Base-by-base conservation (phyloP, 176 grass and related monocot species). In the Aegilops sharonensis region DNA sequence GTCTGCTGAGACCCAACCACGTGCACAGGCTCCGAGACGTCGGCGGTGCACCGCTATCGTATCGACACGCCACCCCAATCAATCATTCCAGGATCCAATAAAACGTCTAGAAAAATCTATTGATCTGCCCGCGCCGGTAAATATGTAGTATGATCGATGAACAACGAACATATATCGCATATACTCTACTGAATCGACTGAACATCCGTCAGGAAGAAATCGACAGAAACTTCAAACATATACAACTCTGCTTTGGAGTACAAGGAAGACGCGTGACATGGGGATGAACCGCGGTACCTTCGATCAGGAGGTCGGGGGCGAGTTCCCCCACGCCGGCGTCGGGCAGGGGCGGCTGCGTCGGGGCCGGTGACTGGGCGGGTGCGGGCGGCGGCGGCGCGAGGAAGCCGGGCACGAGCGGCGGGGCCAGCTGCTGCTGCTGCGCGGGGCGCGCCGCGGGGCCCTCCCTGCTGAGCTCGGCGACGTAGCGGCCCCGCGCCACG, bases 391-490 rank as follows among this genome's bases (percentile, higher is more conserved):
- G 40, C 31, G 85, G 89, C 60, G 68, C 56, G 85, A 80, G 85
- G 68, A 87, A 67, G 20, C 56, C 43, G 0, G 89, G 85, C 37
- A 81, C 20, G 80, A 84, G 0, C 2, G 77, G 82, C 10, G 78
- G 81, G 6, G 45, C 27, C 23, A 85, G 82, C 63, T 72, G 65
- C 37, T 64, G 62, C 78, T 52, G 48, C 50, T 54, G 50, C 15
- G 50, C 50, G 50, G 72, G 40, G 31, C 78, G 88, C 52, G 78
- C 79, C 15, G 78, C 57, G 17, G 78, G 72, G 2, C 70, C 60
- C 40, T 85, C 86, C 82, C 77, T 85, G 86, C 82, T 91, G 9
- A 87, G 70, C 86, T 91, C 90, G 23, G 82, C 90, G n/a, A 88
- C 82, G 86, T 86, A 91, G 12, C 64, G 50, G 15, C 78, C 67